Conservation (phyloP, 495 filamentous ascomycete species). For the Neurospora sp. region DNA sequence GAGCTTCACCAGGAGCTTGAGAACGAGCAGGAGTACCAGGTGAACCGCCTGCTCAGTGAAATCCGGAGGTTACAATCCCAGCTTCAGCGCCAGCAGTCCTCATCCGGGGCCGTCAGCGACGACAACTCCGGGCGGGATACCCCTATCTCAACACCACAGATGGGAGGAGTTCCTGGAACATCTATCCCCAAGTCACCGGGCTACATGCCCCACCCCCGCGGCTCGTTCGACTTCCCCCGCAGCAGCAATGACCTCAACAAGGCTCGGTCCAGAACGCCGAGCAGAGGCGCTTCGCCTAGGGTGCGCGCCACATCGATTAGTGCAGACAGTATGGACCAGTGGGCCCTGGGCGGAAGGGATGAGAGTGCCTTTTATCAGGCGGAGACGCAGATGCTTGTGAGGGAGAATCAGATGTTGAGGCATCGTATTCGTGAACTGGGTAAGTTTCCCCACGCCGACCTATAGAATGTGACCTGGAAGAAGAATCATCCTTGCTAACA, state of each 20-base stretch:
- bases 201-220: conserved; percentile 42
- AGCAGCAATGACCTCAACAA: conserved; percentile 35
- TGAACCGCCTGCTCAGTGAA: conserved; percentile 83
- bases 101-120: conserved; percentile 47
- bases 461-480: not conserved
- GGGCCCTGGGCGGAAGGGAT: conserved; percentile 47
- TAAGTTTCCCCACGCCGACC: conserved; percentile 20
- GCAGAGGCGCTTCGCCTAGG: conserved; percentile 44
- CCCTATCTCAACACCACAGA: conserved; percentile 26
- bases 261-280: conserved; percentile 44
- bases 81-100: conserved; percentile 47
- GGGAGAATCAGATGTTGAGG: conserved; percentile 92
- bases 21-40: conserved; percentile 90
- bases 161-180: conserved; percentile 10
- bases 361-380: conserved; percentile 86
- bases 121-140: conserved; percentile 56
- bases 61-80: conserved; percentile 83
- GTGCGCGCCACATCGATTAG: conserved; percentile 46
- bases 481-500: not conserved
- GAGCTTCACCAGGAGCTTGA: conserved; percentile 94
- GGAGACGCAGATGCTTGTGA: conserved; percentile 72
- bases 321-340: conserved; percentile 37
- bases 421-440: conserved; percentile 77
- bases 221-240: conserved; percentile 47
- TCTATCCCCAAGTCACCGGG: conserved; percentile 39